phyloP scores from a whole-genome alignment of 164 flowering plant genomes.

The Stephania cephalantha region DNA sequence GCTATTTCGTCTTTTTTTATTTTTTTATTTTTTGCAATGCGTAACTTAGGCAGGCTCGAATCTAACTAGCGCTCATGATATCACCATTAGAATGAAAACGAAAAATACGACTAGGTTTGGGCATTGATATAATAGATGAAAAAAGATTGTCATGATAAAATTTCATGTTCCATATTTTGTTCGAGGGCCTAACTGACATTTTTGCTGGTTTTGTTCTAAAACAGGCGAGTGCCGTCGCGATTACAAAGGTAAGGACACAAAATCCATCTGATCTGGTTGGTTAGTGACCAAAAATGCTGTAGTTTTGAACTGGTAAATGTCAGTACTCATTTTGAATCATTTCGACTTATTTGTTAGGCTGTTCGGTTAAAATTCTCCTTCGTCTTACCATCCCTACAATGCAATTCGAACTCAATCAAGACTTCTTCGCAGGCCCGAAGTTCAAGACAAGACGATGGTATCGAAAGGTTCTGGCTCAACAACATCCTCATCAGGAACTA shows the following conservation, averaged over 20 bases:
- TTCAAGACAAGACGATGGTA: constrained; percentile 2
- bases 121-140: neutral
- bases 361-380: constrained; percentile 22
- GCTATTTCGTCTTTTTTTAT: neutral
- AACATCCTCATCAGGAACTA: neutral
- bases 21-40: too few relatives aligned
- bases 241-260: constrained; percentile 19
- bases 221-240: constrained; percentile 21
- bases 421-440: constrained; percentile 26
- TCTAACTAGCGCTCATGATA: neutral
- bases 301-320: neutral
- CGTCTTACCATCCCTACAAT: constrained; percentile 12
- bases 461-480: neutral
- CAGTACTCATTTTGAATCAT: constrained; percentile 16
- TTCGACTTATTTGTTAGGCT: constrained; percentile 23
- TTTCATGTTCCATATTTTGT: neutral
- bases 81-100: neutral
- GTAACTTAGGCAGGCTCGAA: neutral
- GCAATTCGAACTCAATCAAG: constrained; percentile 20
- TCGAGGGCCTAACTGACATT: neutral
- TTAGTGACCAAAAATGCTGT: neutral
- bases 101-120: neutral
- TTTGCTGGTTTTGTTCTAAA: neutral
- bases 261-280: neutral
- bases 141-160: neutral